Base-by-base conservation (phyloP, 306 rosid genomes). In the Canavalia ensiformis region DNA sequence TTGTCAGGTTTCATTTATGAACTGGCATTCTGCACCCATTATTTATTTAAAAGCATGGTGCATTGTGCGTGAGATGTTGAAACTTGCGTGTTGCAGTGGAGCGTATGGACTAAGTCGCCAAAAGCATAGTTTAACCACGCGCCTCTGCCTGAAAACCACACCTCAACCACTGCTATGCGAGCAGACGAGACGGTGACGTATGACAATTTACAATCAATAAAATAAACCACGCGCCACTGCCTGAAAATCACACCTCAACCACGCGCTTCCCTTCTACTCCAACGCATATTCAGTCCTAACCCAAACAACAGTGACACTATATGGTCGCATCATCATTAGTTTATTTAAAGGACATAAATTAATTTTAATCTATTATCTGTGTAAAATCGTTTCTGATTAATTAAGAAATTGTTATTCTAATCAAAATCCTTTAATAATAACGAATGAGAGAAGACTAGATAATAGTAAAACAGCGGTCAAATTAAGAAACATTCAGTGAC, bases 1-100 rank as follows among this genome's bases (percentile, higher is more conserved):
- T 7, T 58, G 79, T 45, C 46, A 42, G n/a, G 6, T 75, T 31
- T 75, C 58, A 45, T 75, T 59, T 74, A 42, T 58, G 18, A 44
- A 42, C 1, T 6, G 78, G 12, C 46, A n/a, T 50, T 13, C 12
- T 49, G 5, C 59, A 42, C 42, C 42, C 7, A 68, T n/a, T 0
- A 39, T 39, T 42, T 66, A 25, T 44, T 68, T 46, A 68, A 50
- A 49, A 50, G 62, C 60, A 33, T 13, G 39, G 5, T 71, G 31
- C 33, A 34, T 71, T 35, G 10, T 71, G 46, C 41, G 31, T 28
- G 44, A 50, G 49, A 51, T 5, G 49, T 52, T 18, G 77, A 35
- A n/a, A 8, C 65, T 73, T 73, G 78, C 67, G 78, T 73, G 78
- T 55, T 37, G 41, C 54, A 55, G 67, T 6, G 66, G 52, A 73